Percentiles rank a stretch among this genome's conserved stretches.
phyloP scores from a whole-genome alignment of 129 eudicot genomes.

The Mikania micrantha region DNA sequence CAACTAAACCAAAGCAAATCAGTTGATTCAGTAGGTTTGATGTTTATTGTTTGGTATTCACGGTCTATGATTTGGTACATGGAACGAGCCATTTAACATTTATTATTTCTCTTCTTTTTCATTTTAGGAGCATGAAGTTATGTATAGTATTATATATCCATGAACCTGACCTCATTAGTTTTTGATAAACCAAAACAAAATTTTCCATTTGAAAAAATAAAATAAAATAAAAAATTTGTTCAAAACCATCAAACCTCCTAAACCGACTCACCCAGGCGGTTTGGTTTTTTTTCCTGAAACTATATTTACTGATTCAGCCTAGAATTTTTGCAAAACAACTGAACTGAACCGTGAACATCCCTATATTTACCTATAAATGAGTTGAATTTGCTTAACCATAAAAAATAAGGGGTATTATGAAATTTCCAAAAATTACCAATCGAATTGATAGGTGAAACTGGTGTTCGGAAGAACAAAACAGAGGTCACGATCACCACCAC shows the following conservation, averaged over 20 bases:
- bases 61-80: neutral
- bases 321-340: neutral
- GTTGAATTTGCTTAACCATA: neutral
- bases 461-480: slow-evolving; percentile 93
- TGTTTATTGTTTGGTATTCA: neutral
- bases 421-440: slow-evolving; percentile 43
- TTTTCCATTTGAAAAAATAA: too few species aligned
- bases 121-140: neutral
- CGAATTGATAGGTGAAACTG: slow-evolving; percentile 84
- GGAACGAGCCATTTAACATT: neutral
- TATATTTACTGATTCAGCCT: neutral
- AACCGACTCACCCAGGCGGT: neutral
- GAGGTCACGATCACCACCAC: slow-evolving; percentile 94
- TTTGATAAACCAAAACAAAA: too few species aligned
- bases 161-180: neutral
- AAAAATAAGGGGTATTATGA: neutral
- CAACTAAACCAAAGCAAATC: neutral
- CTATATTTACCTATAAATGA: neutral
- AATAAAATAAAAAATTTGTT: too few species aligned
- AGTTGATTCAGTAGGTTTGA: neutral
- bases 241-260: too few species aligned
- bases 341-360: neutral
- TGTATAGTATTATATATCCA: too few species aligned
- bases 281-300: neutral
- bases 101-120: too few species aligned